Conservation (phyloP, 2,329 filamentous ascomycete species). For the Nemania abortiva region DNA sequence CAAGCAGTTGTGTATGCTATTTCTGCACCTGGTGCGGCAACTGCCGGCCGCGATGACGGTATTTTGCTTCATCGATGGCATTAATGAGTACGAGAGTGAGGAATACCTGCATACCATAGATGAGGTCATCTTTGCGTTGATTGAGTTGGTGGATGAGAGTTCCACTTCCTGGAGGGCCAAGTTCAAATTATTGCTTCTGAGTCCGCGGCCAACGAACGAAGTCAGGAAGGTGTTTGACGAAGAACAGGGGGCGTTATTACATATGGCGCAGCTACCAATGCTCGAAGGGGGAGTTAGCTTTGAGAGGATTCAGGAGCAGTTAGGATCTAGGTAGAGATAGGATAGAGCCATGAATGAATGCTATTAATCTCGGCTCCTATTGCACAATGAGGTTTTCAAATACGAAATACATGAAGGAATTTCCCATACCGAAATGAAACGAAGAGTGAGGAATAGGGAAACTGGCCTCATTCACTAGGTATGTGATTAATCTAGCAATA, state of each 20-base stretch:
- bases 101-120: conserved; percentile 23
- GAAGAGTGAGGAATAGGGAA: no score
- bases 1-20: conserved; percentile 18
- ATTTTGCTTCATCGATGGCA: conserved; percentile 27
- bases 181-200: conserved; percentile 30
- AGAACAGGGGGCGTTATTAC: conserved; percentile 8
- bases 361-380: no score
- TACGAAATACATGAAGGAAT: no score
- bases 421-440: no score
- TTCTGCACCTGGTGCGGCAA: conserved; percentile 15
- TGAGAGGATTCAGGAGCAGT: conserved; percentile 7
- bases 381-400: no score
- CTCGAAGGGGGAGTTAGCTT: conserved; percentile 4
- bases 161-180: neutral
- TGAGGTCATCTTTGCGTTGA: conserved; percentile 14
- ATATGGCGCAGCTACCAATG: conserved; percentile 25
- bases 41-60: conserved; percentile 13
- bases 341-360: no score
- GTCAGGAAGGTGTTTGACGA: conserved; percentile 24
- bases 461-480: no score
- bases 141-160: conserved; percentile 14
- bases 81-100: conserved; percentile 24
- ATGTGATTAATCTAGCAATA: no score
- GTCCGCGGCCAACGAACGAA: conserved; percentile 25
- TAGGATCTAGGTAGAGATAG: no score